phyloP scores from a whole-genome alignment of 768 basidiomycete species.

The Kwoniella sp. region DNA sequence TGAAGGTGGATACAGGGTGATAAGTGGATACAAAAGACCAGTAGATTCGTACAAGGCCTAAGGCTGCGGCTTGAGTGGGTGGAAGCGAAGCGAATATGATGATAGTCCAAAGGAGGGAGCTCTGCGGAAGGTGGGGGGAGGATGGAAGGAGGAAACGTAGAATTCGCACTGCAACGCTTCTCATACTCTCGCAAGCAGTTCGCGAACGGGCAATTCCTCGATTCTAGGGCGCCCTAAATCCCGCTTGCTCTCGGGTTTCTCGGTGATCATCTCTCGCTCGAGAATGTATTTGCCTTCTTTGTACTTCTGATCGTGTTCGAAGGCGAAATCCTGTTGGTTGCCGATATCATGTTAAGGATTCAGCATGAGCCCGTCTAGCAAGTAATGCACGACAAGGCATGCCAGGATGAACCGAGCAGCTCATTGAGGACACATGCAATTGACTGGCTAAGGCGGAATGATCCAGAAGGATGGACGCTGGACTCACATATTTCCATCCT shows the following conservation, averaged over 20 bases:
- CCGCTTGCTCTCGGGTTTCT: slow-evolving; percentile 39
- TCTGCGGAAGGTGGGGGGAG: background rate
- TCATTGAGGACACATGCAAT: background rate
- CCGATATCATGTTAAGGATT: background rate
- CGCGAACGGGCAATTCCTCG: slow-evolving; percentile 36
- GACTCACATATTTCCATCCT: slow-evolving; percentile 96
- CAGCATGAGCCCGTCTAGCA: too few relatives aligned
- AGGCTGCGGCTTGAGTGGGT: too few relatives aligned
- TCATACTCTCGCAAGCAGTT: slow-evolving; percentile 30
- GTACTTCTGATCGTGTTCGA: slow-evolving; percentile 87
- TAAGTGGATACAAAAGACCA: background rate
- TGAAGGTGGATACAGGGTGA: background rate
- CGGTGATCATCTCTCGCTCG: slow-evolving; percentile 64
- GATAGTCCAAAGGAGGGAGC: background rate
- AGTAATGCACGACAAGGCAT: background rate
- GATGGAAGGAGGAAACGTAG: background rate
- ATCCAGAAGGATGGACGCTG: background rate
- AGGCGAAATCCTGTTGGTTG: slow-evolving; percentile 76
- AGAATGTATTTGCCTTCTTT: slow-evolving; percentile 99
- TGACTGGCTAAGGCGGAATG: background rate
- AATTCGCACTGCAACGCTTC: too few relatives aligned
- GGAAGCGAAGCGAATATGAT: background rate
- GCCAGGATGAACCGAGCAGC: background rate
- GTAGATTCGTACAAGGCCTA: too few relatives aligned
- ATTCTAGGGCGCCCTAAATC: slow-evolving; percentile 31